phyloP scores from a whole-genome alignment of 805 yeast genomes.

The Candida golubevii region DNA sequence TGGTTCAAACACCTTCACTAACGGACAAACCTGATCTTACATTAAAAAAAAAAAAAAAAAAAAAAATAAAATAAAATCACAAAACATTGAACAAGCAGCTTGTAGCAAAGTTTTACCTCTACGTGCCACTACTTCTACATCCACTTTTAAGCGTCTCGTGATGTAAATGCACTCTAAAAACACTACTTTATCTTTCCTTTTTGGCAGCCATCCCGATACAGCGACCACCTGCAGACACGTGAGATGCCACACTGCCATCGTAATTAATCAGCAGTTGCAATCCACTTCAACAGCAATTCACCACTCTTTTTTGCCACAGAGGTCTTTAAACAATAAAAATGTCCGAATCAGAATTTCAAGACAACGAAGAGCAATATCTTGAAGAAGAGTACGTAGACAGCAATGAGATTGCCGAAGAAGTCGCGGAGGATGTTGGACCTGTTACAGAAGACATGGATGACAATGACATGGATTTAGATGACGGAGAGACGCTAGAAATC shows the following conservation, averaged over 20 bases:
- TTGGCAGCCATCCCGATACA: no score
- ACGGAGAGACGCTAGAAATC: slow-evolving; percentile 55
- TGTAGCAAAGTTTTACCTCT: no score
- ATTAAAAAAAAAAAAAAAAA: no score
- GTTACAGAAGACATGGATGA: slow-evolving; percentile 38
- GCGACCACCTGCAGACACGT: slow-evolving; percentile 4
- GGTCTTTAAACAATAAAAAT: slow-evolving; percentile 1
- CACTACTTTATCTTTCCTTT: no score
- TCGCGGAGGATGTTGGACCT: slow-evolving; percentile 22
- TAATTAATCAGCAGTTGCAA: slow-evolving; percentile 3
- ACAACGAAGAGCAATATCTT: slow-evolving; percentile 11
- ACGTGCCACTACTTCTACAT: no score
- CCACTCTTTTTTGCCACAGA: no score
- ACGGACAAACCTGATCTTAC: no score
- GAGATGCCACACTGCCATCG: slow-evolving; percentile 9
- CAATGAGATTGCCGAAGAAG: slow-evolving; percentile 43
- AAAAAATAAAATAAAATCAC: no score
- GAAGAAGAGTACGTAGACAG: slow-evolving; percentile 34
- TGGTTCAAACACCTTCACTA: no score
- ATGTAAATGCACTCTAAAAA: no score
- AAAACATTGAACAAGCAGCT: no score
- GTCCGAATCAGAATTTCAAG: slow-evolving; percentile 12
- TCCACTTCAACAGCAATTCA: background rate
- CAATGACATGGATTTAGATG: slow-evolving; percentile 37
- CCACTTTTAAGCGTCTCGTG: no score